Conservation (phyloP, 2,329 filamentous ascomycete genomes). For the Rhinocladiella mackenziei region DNA sequence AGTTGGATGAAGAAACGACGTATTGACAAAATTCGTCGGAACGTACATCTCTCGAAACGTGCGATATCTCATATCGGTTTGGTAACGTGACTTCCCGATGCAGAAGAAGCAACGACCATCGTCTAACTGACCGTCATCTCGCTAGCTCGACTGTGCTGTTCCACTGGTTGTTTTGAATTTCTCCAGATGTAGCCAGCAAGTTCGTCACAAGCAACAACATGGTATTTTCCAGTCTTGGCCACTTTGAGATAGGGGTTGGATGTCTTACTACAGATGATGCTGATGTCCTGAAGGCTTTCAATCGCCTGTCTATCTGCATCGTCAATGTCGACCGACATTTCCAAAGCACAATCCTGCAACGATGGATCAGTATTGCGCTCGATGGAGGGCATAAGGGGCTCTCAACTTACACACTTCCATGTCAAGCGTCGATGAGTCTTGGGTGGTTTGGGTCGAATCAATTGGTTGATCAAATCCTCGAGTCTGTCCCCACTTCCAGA, state of each 20-base stretch:
- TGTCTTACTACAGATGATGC: conserved; percentile 29
- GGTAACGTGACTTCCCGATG: neutral
- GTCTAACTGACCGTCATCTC: conserved; percentile 14
- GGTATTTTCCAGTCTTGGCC: conserved; percentile 26
- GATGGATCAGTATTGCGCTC: conserved; percentile 3
- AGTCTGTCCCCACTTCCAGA: conserved; percentile 26
- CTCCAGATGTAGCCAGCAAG: conserved; percentile 25
- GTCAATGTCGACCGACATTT: conserved; percentile 29
- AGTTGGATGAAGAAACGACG: neutral
- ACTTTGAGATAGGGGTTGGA: conserved; percentile 29
- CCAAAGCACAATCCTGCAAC: conserved; percentile 27
- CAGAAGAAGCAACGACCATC: neutral
- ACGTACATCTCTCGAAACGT: no score
- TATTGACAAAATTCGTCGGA: no score
- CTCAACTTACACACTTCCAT: conserved; percentile 29
- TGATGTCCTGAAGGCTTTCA: conserved; percentile 28
- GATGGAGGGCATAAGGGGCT: neutral
- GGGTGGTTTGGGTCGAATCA: conserved; percentile 29
- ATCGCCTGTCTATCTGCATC: conserved; percentile 27
- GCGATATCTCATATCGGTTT: no score
- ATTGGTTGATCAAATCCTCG: conserved; percentile 29
- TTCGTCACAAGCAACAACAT: conserved; percentile 29
- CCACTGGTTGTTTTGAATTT: conserved; percentile 25
- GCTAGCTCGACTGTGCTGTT: conserved; percentile 16
- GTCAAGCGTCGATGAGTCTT: conserved; percentile 27